Base-by-base conservation (phyloP, 176 grass and related monocot genomes). In the Thalia dealbata region DNA sequence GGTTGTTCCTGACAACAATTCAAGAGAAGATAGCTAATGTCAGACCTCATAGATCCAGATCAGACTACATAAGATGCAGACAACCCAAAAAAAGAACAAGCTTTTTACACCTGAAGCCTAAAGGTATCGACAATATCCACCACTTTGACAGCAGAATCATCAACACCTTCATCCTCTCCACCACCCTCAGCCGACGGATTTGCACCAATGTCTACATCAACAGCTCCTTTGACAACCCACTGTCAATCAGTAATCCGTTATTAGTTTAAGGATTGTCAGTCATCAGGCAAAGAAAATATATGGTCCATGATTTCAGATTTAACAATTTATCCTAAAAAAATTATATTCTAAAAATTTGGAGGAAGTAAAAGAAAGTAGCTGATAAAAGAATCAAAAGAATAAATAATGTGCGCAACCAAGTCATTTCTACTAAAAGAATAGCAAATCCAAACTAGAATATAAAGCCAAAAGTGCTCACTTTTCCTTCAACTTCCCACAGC, bases 81-180 rank as follows among this genome's bases (percentile, higher is more conserved):
- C 7, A 15, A 32, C 28, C 10, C 13, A 28, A 64, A 18, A 62
- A 62, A 42, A 67, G 6, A 2, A 67, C 1, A 9, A 38, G 32
- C 32, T 58, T 58, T 19, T 1, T n/a, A 67, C 66, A 92, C 89
- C 89, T 96, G 92, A 30, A 99, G 90, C 58, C 95, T 81, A 81
- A 99, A 99, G 19, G 95, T 97, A 82, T 97, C 93, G 0, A 88
- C 83, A 7, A 97, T 97, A 77, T 97, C 93, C 29, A 97, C 93
- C 18, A 99, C 90, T 83, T 82, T 99, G 12, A 81, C 76, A 0
- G 73, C 74, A 42, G 50, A 7, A 48, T 99, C 87, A 70, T 99
- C 83, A 12, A 91, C 87, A 52, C 93, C 90, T 63, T 93, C 93
- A 19, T 87, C 92, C 0, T 93, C 95, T 23, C 41, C 83, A 23